Evolutionary conservation across 495 filamentous ascomycete species (phyloP), one percentile per base, ranked within the genome.

Genomic region (Penicillium riverlandense): DNA sequence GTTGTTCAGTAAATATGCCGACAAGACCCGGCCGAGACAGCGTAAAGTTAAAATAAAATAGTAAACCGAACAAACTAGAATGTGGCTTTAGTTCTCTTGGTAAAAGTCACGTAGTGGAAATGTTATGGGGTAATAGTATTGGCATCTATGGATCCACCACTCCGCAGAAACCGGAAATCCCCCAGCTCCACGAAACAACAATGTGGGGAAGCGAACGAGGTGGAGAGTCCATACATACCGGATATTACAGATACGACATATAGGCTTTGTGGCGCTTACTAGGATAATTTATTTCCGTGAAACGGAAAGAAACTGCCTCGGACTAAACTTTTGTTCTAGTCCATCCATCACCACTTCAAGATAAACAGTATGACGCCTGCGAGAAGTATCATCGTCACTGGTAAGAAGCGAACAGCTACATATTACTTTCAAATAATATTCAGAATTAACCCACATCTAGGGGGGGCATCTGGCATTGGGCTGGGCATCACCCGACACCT

Each of bases 391-490:
- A 44, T 62, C 28, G 48, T 62, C 10, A 62, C 59, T 4, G 59
- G 58, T 59, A 42, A 36, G 44, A 45, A 16, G 29, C 1, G 2
- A 14, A 45, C 8, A 35, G n/a, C 34, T 29, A n/a, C 8, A 33
- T 41, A 35, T 28, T 58, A 35, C 41, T 45, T 36, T 15, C 15
- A 28, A 31, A 22, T 22, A 22, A 0, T 22, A 22, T 6, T 22
- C 22, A 22, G 6, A 22, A 22, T 22, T 22, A 22, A 22, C 22
- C 22, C 22, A 22, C 22, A 22, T 3, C 15, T 10, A 63, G 77
- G 77, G 44, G 77, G 76, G 38, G 69, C 69, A 12, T 75, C 71
- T 39, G 77, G 76, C 10, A 77, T 80, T 29, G 77, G 77, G 4
- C 65, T 77, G 6, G 61, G 66, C 0, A 69, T 78, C 43, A 66